phyloP scores from a whole-genome alignment of 441 rosid species.

The Theobroma grandiflorum region DNA sequence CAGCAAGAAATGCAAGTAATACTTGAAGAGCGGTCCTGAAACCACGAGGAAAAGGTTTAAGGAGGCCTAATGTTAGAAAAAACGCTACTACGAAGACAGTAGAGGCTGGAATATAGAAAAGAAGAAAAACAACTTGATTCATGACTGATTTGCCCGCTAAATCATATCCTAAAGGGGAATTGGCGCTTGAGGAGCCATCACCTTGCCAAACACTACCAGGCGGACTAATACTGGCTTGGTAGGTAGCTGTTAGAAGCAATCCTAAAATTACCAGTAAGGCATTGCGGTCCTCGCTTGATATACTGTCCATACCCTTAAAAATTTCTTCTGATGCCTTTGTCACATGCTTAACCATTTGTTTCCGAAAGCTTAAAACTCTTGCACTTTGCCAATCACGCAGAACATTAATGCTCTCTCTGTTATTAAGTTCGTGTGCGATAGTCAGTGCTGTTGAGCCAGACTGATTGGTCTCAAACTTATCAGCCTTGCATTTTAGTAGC shows the following conservation, averaged over 20 bases:
- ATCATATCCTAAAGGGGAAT: too few species aligned
- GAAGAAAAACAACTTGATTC: not conserved
- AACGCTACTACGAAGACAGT: not conserved
- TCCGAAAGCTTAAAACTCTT: too few species aligned
- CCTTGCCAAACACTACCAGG: conserved; percentile 39
- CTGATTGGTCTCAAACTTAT: too few species aligned
- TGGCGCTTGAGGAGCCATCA: not conserved
- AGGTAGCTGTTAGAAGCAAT: conserved; percentile 39
- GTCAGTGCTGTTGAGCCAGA: too few species aligned
- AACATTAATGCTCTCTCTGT: too few species aligned
- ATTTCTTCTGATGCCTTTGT: too few species aligned
- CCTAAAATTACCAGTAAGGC: conserved; percentile 46
- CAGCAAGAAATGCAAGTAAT: too few species aligned
- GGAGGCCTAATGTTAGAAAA: not conserved
- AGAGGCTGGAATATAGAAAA: not conserved
- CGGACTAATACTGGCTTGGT: conserved; percentile 37
- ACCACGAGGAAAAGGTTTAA: not conserved
- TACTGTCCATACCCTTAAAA: too few species aligned
- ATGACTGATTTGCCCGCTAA: not conserved
- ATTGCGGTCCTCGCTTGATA: too few species aligned
- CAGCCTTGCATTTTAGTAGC: too few species aligned
- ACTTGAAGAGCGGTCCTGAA: not conserved
- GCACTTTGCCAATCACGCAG: not conserved
- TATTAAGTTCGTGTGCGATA: too few species aligned
- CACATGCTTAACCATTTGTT: too few species aligned